Evolutionary conservation across 371 early-diverging fungal genomes (phyloP).

Genomic region (Haplosporangium sp.): DNA sequence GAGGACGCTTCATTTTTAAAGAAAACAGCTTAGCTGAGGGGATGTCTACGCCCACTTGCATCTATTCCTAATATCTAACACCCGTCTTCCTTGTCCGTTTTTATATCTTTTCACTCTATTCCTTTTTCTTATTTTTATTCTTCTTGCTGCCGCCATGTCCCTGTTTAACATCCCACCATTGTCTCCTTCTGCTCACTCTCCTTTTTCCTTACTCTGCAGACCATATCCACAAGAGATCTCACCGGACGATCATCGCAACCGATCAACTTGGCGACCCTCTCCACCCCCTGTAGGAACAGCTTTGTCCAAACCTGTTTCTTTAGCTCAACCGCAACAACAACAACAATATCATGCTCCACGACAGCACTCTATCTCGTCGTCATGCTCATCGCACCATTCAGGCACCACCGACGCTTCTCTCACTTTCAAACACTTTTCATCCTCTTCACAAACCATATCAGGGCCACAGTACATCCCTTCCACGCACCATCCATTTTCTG

Average conservation of each 20-base stretch:
- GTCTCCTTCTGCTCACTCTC: background rate
- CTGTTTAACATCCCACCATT: constrained; percentile 9
- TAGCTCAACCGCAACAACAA: too few species aligned
- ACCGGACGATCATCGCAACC: background rate
- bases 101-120: background rate
- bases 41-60: background rate
- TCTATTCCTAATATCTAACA: background rate
- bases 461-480: too few species aligned
- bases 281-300: constrained; percentile 2
- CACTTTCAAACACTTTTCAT: too few species aligned
- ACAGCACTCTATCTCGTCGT: too few species aligned
- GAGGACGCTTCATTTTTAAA: too few species aligned
- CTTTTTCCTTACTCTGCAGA: background rate
- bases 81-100: background rate
- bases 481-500: too few species aligned
- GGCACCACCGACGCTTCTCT: too few species aligned
- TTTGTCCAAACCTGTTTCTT: too few species aligned
- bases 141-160: background rate
- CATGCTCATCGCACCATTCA: too few species aligned
- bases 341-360: too few species aligned
- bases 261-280: background rate
- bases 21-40: background rate
- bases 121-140: too few species aligned
- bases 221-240: constrained; percentile 1
- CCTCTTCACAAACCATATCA: too few species aligned